Conservation (phyloP, 805 yeast genomes). For the Ogataea ganodermae region DNA sequence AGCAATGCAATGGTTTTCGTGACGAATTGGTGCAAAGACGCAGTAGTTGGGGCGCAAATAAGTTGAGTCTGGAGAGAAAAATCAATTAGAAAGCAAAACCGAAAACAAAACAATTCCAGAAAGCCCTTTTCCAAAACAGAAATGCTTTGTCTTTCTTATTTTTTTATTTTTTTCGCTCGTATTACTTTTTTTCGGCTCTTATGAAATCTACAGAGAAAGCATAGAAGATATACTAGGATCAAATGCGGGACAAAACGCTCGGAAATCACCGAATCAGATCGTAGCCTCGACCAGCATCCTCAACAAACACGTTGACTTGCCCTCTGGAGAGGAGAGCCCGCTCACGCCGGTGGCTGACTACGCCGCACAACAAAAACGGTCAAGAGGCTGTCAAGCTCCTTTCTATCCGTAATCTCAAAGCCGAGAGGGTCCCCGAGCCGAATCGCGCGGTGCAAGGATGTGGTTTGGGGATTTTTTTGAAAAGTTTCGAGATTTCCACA, state of each 20-base stretch:
- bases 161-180: background rate
- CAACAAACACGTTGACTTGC: no score
- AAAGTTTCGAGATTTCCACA: no score
- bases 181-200: background rate
- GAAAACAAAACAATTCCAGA: background rate
- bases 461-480: no score
- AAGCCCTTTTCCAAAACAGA: slow-evolving; percentile 4
- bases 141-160: slow-evolving; percentile 1
- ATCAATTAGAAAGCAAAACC: background rate
- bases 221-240: no score
- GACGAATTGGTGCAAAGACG: background rate
- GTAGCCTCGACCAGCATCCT: no score
- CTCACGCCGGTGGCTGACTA: no score
- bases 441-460: background rate
- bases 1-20: background rate
- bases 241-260: no score
- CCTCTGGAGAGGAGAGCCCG: no score
- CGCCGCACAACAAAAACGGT: background rate
- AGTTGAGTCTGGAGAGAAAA: background rate
- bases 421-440: background rate
- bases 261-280: no score
- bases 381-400: background rate
- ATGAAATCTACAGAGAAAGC: background rate
- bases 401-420: background rate
- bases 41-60: no score